Conservation (phyloP, 148 eudicot genomes). For the Rhododendron mucronatum region DNA sequence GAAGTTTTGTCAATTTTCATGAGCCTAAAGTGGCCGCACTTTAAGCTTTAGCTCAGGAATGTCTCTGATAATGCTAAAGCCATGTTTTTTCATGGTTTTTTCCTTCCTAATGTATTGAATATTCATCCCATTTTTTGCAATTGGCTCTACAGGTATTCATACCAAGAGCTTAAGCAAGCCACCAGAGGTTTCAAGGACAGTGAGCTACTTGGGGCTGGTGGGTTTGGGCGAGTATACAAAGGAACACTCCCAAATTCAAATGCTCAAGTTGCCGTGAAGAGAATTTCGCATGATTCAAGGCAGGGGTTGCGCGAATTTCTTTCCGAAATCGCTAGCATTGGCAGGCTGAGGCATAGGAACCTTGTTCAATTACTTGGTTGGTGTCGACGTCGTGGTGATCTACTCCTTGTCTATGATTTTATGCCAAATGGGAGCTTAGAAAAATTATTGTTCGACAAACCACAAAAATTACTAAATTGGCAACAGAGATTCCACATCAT, state of each 20-base stretch:
- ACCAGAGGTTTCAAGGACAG: conserved; percentile 41
- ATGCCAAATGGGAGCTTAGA: conserved; percentile 71
- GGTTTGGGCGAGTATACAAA: conserved; percentile 48
- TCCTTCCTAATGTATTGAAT: neutral
- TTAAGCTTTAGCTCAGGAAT: too few species aligned
- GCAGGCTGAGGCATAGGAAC: conserved; percentile 41
- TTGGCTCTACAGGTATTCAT: neutral
- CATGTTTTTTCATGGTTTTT: neutral
- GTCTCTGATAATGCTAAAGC: too few species aligned
- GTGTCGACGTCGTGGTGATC: conserved; percentile 40
- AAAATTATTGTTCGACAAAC: conserved; percentile 28
- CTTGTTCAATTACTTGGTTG: conserved; percentile 47
- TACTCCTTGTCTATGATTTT: conserved; percentile 52
- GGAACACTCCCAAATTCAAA: conserved; percentile 30
- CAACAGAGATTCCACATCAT: conserved; percentile 40
- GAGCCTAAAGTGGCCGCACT: too few species aligned
- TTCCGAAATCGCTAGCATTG: conserved; percentile 17
- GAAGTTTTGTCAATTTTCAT: too few species aligned
- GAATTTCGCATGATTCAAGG: conserved; percentile 35
- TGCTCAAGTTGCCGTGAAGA: conserved; percentile 35
- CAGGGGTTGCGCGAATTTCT: conserved; percentile 37
- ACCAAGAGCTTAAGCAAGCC: conserved; percentile 36
- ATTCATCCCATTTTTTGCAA: neutral
- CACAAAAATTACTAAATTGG: conserved; percentile 26
- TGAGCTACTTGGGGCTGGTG: conserved; percentile 41